These are phyloP conservation scores for Aspergillus sergii DNA, from an alignment of 2,329 filamentous ascomycete genomes.

Conservation along the genomic window DNA sequence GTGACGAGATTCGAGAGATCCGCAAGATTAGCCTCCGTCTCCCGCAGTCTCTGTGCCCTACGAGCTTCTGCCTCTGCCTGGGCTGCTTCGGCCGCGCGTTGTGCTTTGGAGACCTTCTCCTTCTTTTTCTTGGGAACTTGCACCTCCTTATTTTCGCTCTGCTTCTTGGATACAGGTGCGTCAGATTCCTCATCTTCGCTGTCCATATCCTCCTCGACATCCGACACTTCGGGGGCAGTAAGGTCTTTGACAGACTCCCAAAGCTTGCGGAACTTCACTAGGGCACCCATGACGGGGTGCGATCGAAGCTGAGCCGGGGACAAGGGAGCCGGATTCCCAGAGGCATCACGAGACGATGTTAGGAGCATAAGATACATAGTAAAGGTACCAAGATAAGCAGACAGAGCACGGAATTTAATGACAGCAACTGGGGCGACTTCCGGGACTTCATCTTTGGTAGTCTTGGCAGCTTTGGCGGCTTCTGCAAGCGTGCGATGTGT, in stretches of 20 bases:
- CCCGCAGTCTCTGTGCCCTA: conserved; percentile 55
- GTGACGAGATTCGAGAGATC: conserved; percentile 65
- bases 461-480: conserved; percentile 61
- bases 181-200: conserved; percentile 29
- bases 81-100: conserved; percentile 55
- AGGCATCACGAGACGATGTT: conserved; percentile 70
- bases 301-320: conserved; percentile 80
- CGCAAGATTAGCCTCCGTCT: conserved; percentile 71
- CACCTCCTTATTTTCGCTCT: conserved; percentile 37
- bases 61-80: conserved; percentile 57
- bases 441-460: conserved; percentile 42
- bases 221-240: conserved; percentile 51
- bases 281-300: conserved; percentile 84
- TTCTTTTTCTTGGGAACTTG: conserved; percentile 46
- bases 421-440: conserved; percentile 56
- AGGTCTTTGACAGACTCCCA: conserved; percentile 76
- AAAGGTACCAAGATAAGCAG: conserved; percentile 82
- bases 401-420: conserved; percentile 77
- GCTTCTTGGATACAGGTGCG: conserved; percentile 21
- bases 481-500: conserved; percentile 61
- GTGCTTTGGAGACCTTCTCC: conserved; percentile 49
- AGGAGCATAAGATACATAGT: conserved; percentile 94
- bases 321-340: conserved; percentile 60
- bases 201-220: conserved; percentile 19
- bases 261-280: conserved; percentile 76